phyloP scores from a whole-genome alignment of 2,329 filamentous ascomycete genomes.

The Anisogramma anomala region DNA sequence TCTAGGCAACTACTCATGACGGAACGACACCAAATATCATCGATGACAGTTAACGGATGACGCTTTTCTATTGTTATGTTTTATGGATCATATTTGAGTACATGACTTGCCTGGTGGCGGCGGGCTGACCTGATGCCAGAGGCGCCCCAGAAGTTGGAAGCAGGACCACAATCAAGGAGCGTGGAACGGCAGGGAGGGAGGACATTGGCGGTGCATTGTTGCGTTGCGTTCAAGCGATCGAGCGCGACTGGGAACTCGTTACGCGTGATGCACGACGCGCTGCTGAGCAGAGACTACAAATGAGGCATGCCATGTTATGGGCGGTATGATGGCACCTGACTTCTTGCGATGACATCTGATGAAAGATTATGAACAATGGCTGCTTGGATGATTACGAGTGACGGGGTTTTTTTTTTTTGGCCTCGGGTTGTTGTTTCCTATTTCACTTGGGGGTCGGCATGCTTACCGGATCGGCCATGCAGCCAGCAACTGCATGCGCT shows the following conservation, averaged over 20 bases:
- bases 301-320: background rate
- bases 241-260: background rate
- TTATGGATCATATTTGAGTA: constrained; percentile 2
- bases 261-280: constrained; percentile 7
- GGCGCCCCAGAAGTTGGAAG: background rate
- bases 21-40: constrained; percentile 14
- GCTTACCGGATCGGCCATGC: background rate
- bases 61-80: constrained; percentile 5
- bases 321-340: background rate
- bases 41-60: constrained; percentile 13
- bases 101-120: background rate
- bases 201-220: background rate
- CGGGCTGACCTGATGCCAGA: background rate
- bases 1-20: constrained; percentile 11
- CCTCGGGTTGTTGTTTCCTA: background rate
- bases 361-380: background rate
- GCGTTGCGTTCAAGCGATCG: background rate
- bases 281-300: constrained; percentile 5
- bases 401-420: constrained; percentile 1
- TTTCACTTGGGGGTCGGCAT: background rate
- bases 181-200: background rate
- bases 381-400: background rate
- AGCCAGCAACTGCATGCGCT: background rate
- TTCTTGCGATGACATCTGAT: background rate
- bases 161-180: background rate